Evolutionary conservation across 768 basidiomycete genomes (phyloP), one percentile per base, ranked within the genome.

Genomic region (Mycena haematopus): DNA sequence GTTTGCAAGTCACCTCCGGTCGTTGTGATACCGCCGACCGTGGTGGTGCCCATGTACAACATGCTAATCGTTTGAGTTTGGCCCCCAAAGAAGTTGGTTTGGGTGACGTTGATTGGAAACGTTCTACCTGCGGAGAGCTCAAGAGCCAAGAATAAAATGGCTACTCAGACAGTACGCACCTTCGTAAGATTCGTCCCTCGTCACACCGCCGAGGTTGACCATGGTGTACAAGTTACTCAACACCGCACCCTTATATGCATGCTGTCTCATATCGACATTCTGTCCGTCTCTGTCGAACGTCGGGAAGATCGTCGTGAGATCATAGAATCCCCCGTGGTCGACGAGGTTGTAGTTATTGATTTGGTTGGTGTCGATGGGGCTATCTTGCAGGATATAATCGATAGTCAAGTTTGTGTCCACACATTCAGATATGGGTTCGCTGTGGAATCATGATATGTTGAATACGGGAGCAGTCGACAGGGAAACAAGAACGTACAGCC

Each of bases 191-290:
- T 49, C 31, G 21, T 69, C 62, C 2, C 68, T 66, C 2, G 71
- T 66, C 35, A 59, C 10, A 45, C 69, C 69, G 15, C 53, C 56
- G n/a, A 69, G 61, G 13, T 17, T 22, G 29, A 31, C 6, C 63
- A 72, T 63, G 9, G 63, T 53, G 31, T 62, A 61, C 17, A 56
- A 36, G n/a, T 72, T 69, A 46, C 69, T 69, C 21, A 66, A 27
- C 17, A 62, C 66, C 2, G 65, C 70, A n/a, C 68, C 70, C 52
- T 71, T 71, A 45, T 68, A 69, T 1, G 70, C 70, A 13, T 71
- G 70, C 17, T 68, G 56, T n/a, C 42, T 27, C 11, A 69, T 55
- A 45, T 68, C 54, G 31, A 68, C 54, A 38, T 69, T 58, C 38
- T 71, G 70, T n/a, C 70, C 68, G 40, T 71, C 62, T n/a, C 46